Conservation (phyloP, 495 filamentous ascomycete genomes). For the Penicillium cataractarum region DNA sequence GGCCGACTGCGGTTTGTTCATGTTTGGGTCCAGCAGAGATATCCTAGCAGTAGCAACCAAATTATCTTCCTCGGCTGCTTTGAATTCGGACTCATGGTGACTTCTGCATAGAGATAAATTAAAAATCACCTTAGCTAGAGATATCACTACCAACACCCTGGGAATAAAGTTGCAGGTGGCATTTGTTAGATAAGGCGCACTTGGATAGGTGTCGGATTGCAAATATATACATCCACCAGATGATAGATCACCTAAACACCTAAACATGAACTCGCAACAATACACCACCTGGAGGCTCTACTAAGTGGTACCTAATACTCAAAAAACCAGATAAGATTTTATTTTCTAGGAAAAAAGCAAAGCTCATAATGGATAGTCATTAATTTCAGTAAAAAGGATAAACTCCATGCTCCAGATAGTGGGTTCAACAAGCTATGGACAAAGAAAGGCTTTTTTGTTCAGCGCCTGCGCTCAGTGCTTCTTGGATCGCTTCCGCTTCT, state of each 20-base stretch:
- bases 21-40: neutral
- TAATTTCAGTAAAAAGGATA: neutral
- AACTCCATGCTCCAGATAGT: constrained; percentile 10
- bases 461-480: constrained; percentile 39
- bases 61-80: neutral
- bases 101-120: neutral
- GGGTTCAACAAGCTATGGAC: constrained; percentile 18
- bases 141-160: neutral
- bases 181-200: no score
- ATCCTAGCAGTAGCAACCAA: neutral
- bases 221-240: no score
- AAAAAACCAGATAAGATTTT: no score
- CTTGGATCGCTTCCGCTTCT: constrained; percentile 56
- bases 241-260: no score
- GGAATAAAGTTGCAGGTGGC: no score
- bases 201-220: no score
- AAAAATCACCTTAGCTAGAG: neutral
- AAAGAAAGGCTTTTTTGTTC: constrained; percentile 9
- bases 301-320: no score
- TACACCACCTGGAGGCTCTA: no score
- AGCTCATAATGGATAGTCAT: neutral
- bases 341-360: no score
- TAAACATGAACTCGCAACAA: no score
- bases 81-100: neutral
- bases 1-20: neutral